phyloP scores from a whole-genome alignment of 164 flowering plant species.

The Aristolochia fimbriata region DNA sequence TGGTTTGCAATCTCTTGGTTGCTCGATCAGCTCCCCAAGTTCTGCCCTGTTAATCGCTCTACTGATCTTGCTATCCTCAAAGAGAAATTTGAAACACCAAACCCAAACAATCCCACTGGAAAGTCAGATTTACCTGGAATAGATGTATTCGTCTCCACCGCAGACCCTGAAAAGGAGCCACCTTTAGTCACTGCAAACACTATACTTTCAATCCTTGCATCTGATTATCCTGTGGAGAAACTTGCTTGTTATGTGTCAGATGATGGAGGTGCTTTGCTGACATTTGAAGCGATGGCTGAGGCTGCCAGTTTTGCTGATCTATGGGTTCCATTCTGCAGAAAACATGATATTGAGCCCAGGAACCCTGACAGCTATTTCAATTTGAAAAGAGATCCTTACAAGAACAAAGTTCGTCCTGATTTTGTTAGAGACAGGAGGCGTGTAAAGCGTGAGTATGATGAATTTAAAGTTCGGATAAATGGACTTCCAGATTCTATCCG shows the following conservation, averaged over 20 bases:
- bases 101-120: slow-evolving; percentile 49
- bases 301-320: slow-evolving; percentile 71
- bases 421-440: slow-evolving; percentile 74
- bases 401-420: slow-evolving; percentile 53
- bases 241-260: slow-evolving; percentile 92
- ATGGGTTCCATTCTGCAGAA: slow-evolving; percentile 86
- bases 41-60: slow-evolving; percentile 61
- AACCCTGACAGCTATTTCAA: slow-evolving; percentile 71
- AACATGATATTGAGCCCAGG: slow-evolving; percentile 71
- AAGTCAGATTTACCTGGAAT: slow-evolving; percentile 82
- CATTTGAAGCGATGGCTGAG: slow-evolving; percentile 91
- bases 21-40: slow-evolving; percentile 89
- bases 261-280: slow-evolving; percentile 86
- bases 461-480: slow-evolving; percentile 70
- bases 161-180: slow-evolving; percentile 94
- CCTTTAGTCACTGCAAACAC: slow-evolving; percentile 89
- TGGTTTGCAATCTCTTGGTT: slow-evolving; percentile 98
- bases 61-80: slow-evolving; percentile 57
- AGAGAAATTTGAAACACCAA: slow-evolving; percentile 65
- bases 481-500: slow-evolving; percentile 66
- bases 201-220: slow-evolving; percentile 81
- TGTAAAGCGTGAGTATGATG: slow-evolving; percentile 74
- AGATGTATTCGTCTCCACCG: slow-evolving; percentile 90
- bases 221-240: slow-evolving; percentile 88
- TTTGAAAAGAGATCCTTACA: slow-evolving; percentile 57